Evolutionary conservation across 1,284 basidiomycete species (phyloP), one percentile per base, ranked within the genome.

Genomic region (Mrakiaceae sp.): DNA sequence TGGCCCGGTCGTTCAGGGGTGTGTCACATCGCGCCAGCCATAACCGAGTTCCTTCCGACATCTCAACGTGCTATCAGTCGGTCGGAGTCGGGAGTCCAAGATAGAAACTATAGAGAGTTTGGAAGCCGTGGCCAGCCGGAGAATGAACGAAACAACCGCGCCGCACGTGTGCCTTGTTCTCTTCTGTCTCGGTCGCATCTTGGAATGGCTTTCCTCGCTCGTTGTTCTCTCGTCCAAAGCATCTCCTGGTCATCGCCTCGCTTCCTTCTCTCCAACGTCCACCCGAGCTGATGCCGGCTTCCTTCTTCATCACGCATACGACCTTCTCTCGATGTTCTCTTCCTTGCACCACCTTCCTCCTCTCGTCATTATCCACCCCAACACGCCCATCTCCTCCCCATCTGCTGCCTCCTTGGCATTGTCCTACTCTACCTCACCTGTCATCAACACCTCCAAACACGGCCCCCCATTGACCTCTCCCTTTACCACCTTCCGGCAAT

Each of bases 211-310:
- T 27, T 27, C 27, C 27, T 27, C 27, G 27, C 27, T 27, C 27
- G 27, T 27, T 27, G 27, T 27, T 27, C 27, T 27, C 27, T 27
- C 27, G 27, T 27, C 27, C 27, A 27, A 27, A 27, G 2, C 27
- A 27, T 27, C 27, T 27, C 44, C 6, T 43, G 42, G 10, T 44
- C 61, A 57, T 46, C 53, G 14, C 51, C 51, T 53, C 46, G 43
- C 11, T 60, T 60, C 27, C 56, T 44, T 68, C 47, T 65, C 48
- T 48, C 60, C 48, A 52, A 7, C 51, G 14, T 52, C 51, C 7
- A 52, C 4, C 51, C 6, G 7, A n/a, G n/a, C 57, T 27, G 5
- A 44, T 47, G 5, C 16, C 40, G 8, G 43, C 54, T 39, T 49
- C 44, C 42, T n/a, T 50, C 55, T 49, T 43, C 43, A 55, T 40